Conservation (phyloP, 139 green algal genomes). For the Marvania coccoides region DNA sequence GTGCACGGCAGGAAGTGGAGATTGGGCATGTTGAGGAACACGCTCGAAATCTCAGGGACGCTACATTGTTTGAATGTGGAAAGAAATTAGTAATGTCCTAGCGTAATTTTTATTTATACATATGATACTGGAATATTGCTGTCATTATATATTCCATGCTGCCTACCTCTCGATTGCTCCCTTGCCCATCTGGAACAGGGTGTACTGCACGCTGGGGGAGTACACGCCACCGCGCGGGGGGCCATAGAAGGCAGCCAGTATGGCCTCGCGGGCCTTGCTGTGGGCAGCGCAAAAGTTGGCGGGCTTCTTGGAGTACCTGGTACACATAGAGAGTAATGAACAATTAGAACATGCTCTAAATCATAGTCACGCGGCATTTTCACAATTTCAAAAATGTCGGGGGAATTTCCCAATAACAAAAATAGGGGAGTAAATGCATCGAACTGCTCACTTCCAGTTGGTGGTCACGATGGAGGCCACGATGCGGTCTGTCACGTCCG, state of each 20-base stretch:
- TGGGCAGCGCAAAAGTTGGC: background rate
- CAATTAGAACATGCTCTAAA: no score
- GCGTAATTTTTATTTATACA: background rate
- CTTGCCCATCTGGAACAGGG: constrained; percentile 79
- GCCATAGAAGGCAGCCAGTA: constrained; percentile 73
- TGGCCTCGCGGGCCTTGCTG: background rate
- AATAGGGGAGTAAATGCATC: constrained; percentile 1
- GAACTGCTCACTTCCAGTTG: constrained; percentile 70
- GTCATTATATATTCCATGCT: background rate
- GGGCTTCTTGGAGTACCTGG: no score
- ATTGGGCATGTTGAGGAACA: constrained; percentile 94
- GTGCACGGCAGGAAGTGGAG: constrained; percentile 89
- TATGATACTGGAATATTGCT: background rate
- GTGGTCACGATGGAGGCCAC: constrained; percentile 75
- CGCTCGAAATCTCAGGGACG: constrained; percentile 52
- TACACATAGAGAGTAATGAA: no score
- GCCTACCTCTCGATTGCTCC: constrained; percentile 47
- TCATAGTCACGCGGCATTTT: no score
- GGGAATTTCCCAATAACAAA: no score
- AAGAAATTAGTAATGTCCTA: background rate
- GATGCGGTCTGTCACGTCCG: constrained; percentile 79
- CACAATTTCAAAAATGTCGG: no score
- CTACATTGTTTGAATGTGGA: background rate
- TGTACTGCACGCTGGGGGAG: constrained; percentile 86
- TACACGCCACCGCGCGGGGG: constrained; percentile 74